phyloP scores from a whole-genome alignment of 2,329 filamentous ascomycete species.

The Phialocephala subalpina region DNA sequence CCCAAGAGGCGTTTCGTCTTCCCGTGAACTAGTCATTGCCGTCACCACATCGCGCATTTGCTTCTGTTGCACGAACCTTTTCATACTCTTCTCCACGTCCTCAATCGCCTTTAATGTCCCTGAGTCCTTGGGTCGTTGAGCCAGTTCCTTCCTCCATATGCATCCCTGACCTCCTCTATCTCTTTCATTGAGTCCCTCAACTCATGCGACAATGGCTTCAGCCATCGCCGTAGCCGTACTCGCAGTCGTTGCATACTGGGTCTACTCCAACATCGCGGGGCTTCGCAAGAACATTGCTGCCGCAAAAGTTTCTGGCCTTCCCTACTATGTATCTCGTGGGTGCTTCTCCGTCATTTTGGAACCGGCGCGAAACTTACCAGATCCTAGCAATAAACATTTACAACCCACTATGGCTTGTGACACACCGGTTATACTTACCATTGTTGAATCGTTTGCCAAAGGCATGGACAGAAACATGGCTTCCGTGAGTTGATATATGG shows the following conservation, averaged over 20 bases:
- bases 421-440: constrained; percentile 60
- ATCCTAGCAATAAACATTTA: constrained; percentile 56
- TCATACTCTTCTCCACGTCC: neutral
- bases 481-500: constrained; percentile 54
- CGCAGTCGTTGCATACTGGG: constrained; percentile 33
- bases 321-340: constrained; percentile 62
- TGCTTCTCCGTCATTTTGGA: constrained; percentile 30
- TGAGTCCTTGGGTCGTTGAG: too few species aligned
- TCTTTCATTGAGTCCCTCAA: neutral
- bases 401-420: constrained; percentile 63
- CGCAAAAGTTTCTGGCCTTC: constrained; percentile 59
- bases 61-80: constrained; percentile 5
- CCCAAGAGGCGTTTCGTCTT: constrained; percentile 5
- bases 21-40: constrained; percentile 11
- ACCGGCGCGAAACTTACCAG: neutral
- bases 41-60: constrained; percentile 20
- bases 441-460: constrained; percentile 63
- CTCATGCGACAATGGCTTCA: constrained; percentile 34
- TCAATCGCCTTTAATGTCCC: neutral
- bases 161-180: neutral
- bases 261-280: constrained; percentile 39
- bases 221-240: constrained; percentile 31
- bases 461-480: constrained; percentile 63
- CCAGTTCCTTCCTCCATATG: neutral
- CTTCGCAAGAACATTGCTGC: constrained; percentile 55